These are phyloP conservation scores for Scedosporium boydii DNA, from an alignment of 2,329 filamentous ascomycete genomes.

Conservation along the genomic window DNA sequence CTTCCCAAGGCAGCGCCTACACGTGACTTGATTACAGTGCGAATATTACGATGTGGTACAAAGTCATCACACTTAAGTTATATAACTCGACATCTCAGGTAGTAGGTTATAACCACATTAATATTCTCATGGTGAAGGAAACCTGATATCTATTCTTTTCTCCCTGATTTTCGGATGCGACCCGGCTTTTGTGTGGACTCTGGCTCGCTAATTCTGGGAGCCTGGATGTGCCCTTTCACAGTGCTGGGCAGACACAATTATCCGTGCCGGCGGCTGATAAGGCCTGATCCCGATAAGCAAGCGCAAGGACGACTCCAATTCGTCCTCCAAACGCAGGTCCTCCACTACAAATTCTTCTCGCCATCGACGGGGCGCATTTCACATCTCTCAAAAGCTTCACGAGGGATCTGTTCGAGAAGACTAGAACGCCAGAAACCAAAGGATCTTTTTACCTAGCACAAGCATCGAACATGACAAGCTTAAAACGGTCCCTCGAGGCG, in stretches of 20 bases:
- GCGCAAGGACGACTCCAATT: slow-evolving; percentile 16
- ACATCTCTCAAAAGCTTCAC: slow-evolving; percentile 6
- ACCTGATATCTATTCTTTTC: not conserved
- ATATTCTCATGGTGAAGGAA: not conserved
- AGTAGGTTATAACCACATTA: not conserved
- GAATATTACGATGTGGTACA: too few relatives aligned
- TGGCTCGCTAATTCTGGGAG: not conserved
- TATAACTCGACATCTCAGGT: not conserved
- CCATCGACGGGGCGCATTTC: slow-evolving; percentile 13
- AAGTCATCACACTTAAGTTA: not conserved
- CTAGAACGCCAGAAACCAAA: not conserved
- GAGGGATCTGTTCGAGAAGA: not conserved
- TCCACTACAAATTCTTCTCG: slow-evolving; percentile 8
- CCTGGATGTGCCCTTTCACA: not conserved
- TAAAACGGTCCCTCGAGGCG: slow-evolving; percentile 47
- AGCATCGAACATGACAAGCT: slow-evolving; percentile 47
- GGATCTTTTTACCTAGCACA: not conserved
- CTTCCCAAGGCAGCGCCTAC: not conserved
- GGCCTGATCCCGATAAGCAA: slow-evolving; percentile 21
- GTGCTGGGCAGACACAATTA: not conserved
- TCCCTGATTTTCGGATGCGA: not conserved
- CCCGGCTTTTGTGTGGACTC: not conserved
- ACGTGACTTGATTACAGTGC: not conserved
- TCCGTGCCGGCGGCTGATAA: not conserved
- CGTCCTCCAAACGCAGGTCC: slow-evolving; percentile 8